Conservation (phyloP, 208 protist genomes). For the Trypanosoma cruzi region DNA sequence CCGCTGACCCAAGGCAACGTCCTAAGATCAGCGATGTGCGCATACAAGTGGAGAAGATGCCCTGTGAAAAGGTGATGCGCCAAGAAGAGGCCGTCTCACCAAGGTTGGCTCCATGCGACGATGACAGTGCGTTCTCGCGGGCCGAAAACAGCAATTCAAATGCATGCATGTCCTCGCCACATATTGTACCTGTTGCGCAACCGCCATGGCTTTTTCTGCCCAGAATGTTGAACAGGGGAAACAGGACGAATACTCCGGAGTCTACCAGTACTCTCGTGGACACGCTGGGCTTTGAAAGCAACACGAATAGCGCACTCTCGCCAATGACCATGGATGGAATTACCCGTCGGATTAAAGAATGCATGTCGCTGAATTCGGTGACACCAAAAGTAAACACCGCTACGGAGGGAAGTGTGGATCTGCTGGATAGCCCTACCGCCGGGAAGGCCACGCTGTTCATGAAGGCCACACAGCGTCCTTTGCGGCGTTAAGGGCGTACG, state of each 20-base stretch:
- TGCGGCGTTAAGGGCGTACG: too few species aligned
- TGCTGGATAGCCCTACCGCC: background rate
- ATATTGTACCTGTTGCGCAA: background rate
- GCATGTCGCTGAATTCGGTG: background rate
- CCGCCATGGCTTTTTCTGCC: background rate
- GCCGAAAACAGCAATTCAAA: too few species aligned
- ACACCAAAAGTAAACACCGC: background rate
- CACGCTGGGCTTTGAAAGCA: background rate
- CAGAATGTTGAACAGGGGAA: background rate
- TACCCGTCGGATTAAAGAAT: background rate
- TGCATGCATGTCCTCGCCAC: background rate
- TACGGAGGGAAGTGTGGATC: background rate
- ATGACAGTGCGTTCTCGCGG: background rate
- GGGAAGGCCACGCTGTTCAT: background rate
- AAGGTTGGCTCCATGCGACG: background rate
- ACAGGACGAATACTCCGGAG: background rate
- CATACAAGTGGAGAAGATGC: constrained; percentile 7
- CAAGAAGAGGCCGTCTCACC: background rate
- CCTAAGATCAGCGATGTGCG: constrained; percentile 17
- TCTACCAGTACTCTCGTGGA: background rate
- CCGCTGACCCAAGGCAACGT: constrained; percentile 29
- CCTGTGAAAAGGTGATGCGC: background rate
- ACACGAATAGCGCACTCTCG: background rate
- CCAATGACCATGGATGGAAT: background rate
- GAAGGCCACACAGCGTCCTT: background rate